Conservation (phyloP, 495 filamentous ascomycete species). For the Penicillium antarcticum region DNA sequence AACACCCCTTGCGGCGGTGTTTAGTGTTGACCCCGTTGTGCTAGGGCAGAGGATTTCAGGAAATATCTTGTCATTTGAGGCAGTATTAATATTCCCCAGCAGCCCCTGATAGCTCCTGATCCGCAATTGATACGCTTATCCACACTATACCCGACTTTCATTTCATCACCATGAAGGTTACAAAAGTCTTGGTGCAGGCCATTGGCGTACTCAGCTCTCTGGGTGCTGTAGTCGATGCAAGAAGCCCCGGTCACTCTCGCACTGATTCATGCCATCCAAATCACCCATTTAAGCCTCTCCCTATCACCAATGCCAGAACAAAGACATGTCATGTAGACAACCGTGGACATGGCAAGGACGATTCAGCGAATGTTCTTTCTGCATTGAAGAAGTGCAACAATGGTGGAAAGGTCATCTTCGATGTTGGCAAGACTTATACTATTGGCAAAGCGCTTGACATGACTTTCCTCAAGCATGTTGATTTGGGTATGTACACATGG, state of each 20-base stretch:
- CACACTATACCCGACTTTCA: neutral
- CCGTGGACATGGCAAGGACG: constrained; percentile 50
- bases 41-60: neutral
- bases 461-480: constrained; percentile 60
- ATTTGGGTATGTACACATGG: constrained; percentile 47
- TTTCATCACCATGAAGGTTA: constrained; percentile 26
- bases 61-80: neutral
- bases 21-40: constrained; percentile 6
- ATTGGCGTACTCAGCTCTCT: constrained; percentile 22
- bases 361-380: constrained; percentile 54
- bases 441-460: constrained; percentile 65
- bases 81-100: neutral
- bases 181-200: constrained; percentile 25
- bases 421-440: constrained; percentile 49
- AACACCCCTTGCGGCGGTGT: neutral
- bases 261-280: constrained; percentile 29
- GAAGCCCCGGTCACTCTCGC: constrained; percentile 13
- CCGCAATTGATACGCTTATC: neutral
- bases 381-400: constrained; percentile 63
- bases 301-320: constrained; percentile 22
- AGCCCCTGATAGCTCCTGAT: too few species aligned
- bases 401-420: constrained; percentile 64
- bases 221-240: constrained; percentile 17
- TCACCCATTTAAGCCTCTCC: constrained; percentile 34
- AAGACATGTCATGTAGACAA: constrained; percentile 35